These are phyloP conservation scores for Lizonia empirigonia DNA, from an alignment of 2,329 filamentous ascomycete genomes.

Conservation along the genomic window DNA sequence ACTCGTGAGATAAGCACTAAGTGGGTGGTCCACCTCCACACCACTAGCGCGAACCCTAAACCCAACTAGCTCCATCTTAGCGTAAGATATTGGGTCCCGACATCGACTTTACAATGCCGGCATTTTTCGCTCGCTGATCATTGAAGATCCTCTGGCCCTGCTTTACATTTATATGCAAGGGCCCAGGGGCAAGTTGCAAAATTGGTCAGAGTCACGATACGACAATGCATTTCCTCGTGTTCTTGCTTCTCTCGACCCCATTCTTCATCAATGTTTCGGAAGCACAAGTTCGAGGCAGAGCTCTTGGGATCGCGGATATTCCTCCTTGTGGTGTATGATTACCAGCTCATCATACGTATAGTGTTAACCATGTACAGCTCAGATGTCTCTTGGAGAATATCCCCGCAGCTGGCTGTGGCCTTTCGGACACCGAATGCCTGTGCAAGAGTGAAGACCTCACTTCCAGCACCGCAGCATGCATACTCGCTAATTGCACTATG, in stretches of 20 bases:
- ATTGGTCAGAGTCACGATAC: not conserved
- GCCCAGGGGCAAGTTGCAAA: not conserved
- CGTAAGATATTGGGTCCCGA: not conserved
- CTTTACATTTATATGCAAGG: not conserved
- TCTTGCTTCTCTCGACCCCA: not conserved
- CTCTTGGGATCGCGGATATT: conserved; percentile 5
- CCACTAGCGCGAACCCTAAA: not conserved
- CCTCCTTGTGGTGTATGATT: conserved; percentile 7
- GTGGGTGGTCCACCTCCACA: not conserved
- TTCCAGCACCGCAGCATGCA: conserved; percentile 20
- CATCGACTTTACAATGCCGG: not conserved
- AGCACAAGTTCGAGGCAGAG: not conserved
- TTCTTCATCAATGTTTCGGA: not conserved
- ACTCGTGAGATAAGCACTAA: too few species aligned
- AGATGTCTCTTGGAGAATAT: conserved; percentile 1
- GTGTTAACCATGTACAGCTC: not conserved
- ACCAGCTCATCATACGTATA: not conserved
- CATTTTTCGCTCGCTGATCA: not conserved
- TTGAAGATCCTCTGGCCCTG: conserved; percentile 1
- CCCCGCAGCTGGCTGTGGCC: conserved; percentile 17
- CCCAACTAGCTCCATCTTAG: conserved; percentile 1
- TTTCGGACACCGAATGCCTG: conserved; percentile 23
- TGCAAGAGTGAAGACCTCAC: conserved; percentile 18
- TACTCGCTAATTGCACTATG: conserved; percentile 31
- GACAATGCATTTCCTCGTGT: not conserved